Evolutionary conservation across 2,329 filamentous ascomycete species (phyloP), one percentile per base, ranked within the genome.

Genomic region (Fusarium euwallaceae): DNA sequence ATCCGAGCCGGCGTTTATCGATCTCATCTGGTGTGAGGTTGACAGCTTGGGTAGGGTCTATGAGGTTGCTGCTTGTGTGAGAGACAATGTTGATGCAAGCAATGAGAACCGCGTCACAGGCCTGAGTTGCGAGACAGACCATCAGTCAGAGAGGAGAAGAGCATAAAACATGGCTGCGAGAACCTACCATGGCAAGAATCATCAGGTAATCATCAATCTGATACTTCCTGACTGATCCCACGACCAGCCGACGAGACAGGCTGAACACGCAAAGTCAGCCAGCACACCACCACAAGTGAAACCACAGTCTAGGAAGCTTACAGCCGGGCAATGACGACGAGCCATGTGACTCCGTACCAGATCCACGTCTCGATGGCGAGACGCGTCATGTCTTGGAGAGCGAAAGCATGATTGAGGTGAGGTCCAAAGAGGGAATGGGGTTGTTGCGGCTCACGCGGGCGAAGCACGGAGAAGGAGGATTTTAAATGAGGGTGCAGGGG

Each of bases 331-430:
- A 60, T 43, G 37, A 60, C 36, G 37, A 60, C 36, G 37, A 60
- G 37, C 58, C 58, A 60, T 60, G 58, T 60, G 58, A 60, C 36
- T 24, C 58, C 58, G 20, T 60, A 60, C 58, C 58, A 60, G 58
- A 41, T 43, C 58, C 58, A 60, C 58, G 58, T 60, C 36, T 60
- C 58, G 37, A 60, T 41, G 58, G 36, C 58, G 36, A 60, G 37
- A 41, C 22, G 37, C 58, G 36, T 39, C 58, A 60, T 60, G 36
- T 60, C 58, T 60, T 39, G 34, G 34, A 41, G 34, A 29, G 34
- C 4, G 16, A 37, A 29, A 60, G 58, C 58, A 60, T 60, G 37
- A 27, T 41, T 37, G 55, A 58, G 32, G 55, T 37, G 55, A 58
- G 32, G 55, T 20, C 34, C 55, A 36, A 58, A 29, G 48, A 53